Evolutionary conservation across 805 yeast species (phyloP), one percentile per base, ranked within the genome.

Genomic region (Yarrowia bubula): DNA sequence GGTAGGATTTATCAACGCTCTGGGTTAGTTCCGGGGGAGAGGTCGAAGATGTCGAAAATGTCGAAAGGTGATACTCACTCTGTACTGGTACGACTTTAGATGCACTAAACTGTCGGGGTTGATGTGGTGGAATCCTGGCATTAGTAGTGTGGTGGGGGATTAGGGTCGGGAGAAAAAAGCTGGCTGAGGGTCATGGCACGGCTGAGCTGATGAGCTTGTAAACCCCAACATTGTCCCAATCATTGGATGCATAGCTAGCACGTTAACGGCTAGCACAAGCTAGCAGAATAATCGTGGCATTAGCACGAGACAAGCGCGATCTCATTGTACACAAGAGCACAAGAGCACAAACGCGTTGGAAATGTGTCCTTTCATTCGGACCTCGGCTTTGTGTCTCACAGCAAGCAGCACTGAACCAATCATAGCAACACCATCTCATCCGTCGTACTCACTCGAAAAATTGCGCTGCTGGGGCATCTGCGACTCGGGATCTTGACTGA

Each of bases 1-100:
- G 78, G 44, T 89, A 76, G 1, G 97, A 91, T 68, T 89, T 86
- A 72, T 93, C 99, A 70, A 90, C 96, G 41, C 79, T 69, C 69
- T 70, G 65, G 37, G 66, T 39, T 53, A 68, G 41, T 41, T 22
- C 18, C n/a, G 33, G 32, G 13, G 28, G 13, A n/a, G 18, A 37
- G 28, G 17, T 7, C 10, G 15, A 14, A 10, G 32, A 33, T 28
- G 46, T 38, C 11, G 14, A 6, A n/a, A 37, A 11, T 8, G 15
- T 17, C 10, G 17, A 31, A 33, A 31, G 17, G 10, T n/a, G 17
- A 22, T 22, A 67, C 71, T 35, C 62, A 70, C 72, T 65, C 70
- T 65, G 65, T 73, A 73, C 64, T 71, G 68, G 67, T 73, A 73
- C 15, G 69, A 43, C 62, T 67, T 68, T 53, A 73, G 67, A 57